Percentiles rank a stretch among this genome's conserved stretches.
phyloP scores from a whole-genome alignment of 1,284 basidiomycete species.

The Boletus semigastroideus region DNA sequence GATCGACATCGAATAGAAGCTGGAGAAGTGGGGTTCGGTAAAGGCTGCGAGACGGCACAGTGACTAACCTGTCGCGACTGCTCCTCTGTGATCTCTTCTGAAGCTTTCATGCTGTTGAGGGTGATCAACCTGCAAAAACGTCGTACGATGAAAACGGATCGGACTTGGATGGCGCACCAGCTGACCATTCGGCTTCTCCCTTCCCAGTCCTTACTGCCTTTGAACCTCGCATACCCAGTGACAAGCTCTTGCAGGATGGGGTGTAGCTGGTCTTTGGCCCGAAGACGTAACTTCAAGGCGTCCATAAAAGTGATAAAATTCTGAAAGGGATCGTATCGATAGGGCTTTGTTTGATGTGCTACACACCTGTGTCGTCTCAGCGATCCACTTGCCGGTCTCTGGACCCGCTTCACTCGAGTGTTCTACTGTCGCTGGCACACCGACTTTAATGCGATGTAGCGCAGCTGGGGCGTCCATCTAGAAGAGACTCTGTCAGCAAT shows the following conservation, averaged over 20 bases:
- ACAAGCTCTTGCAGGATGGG: constrained; percentile 94
- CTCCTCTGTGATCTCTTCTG: constrained; percentile 95
- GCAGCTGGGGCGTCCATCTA: constrained; percentile 97
- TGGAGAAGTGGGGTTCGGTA: constrained; percentile 34
- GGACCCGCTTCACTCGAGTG: constrained; percentile 81
- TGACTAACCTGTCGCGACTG: constrained; percentile 83
- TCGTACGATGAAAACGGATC: not conserved
- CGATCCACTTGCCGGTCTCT: constrained; percentile 96
- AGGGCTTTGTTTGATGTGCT: not conserved
- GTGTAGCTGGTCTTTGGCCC: constrained; percentile 96
- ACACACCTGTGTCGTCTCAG: constrained; percentile 91
- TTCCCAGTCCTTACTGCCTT: constrained; percentile 92
- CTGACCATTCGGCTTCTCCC: constrained; percentile 90
- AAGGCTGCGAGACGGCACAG: not conserved
- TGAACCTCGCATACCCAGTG: constrained; percentile 89
- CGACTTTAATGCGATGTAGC: constrained; percentile 85
- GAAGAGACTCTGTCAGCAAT: not conserved
- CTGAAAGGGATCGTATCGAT: constrained; percentile 39
- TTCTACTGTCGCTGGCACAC: constrained; percentile 95
- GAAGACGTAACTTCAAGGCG: constrained; percentile 87
- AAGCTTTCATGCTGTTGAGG: constrained; percentile 95
- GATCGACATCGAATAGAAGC: constrained; percentile 95
- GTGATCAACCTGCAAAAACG: constrained; percentile 78
- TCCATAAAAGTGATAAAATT: constrained; percentile 99
- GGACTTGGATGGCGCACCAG: constrained; percentile 58